Conservation (phyloP, 2,329 filamentous ascomycete species). For the Periconia sp. region DNA sequence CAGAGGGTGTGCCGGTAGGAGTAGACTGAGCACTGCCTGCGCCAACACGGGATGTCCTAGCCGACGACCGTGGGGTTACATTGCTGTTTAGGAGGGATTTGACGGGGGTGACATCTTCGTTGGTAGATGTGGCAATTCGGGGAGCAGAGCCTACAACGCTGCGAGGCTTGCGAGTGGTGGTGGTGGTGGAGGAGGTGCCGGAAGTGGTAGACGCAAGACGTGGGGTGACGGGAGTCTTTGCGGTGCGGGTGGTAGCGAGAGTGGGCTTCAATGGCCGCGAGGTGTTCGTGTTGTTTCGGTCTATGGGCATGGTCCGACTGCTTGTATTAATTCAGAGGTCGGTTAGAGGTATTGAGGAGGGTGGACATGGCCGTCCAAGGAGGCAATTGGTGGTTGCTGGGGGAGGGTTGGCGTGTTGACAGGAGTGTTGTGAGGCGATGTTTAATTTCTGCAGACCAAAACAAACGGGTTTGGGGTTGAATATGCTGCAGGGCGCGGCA, state of each 20-base stretch:
- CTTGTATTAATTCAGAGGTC: conserved; percentile 14
- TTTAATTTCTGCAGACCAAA: conserved; percentile 7
- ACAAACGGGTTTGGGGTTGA: conserved; percentile 10
- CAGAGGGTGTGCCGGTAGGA: conserved; percentile 62
- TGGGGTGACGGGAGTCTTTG: conserved; percentile 61
- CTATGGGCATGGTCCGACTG: conserved; percentile 40
- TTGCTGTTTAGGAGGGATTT: conserved; percentile 64
- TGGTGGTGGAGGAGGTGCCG: conserved; percentile 30
- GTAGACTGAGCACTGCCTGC: conserved; percentile 70
- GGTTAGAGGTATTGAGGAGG: conserved; percentile 16
- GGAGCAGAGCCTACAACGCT: conserved; percentile 30
- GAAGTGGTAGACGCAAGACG: conserved; percentile 54
- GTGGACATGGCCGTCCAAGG: conserved; percentile 32
- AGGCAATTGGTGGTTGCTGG: conserved; percentile 30
- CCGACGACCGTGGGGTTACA: conserved; percentile 76
- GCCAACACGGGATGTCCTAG: conserved; percentile 64
- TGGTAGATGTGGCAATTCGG: conserved; percentile 35
- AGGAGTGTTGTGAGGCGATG: neutral
- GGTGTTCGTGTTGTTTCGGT: conserved; percentile 49
- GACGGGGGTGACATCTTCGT: conserved; percentile 58
- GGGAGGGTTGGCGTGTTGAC: conserved; percentile 21
- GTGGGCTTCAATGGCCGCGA: conserved; percentile 68
- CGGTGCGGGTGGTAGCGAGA: conserved; percentile 62
- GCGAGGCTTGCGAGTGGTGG: conserved; percentile 28
- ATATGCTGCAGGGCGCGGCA: neutral